Evolutionary conservation across 257 asterid species (phyloP), one percentile per base, ranked within the genome.

Genomic region (Solanum paucissectum): DNA sequence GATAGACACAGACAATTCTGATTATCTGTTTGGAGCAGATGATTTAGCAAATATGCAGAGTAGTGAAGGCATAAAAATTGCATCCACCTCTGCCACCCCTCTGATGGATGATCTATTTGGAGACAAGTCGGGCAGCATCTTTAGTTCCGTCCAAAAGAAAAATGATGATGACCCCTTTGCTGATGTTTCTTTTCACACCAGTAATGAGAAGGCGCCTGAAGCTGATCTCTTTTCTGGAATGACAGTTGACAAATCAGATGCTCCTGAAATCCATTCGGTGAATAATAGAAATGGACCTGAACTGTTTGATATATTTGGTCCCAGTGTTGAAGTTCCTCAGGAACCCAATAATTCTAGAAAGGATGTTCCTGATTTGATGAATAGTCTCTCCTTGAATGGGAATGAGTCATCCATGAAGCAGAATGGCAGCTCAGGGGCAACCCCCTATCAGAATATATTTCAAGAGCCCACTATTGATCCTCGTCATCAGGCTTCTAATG

Each of bases 141-240:
- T 88, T 83, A 88, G 90, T 88, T 87, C 90, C 84, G 71, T 84
- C 46, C 92, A 73, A 87, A 94, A 90, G 64, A 93, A 91, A 72
- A 89, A 88, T 83, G 96, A 93, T 81, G 98, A 94, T 88, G 99
- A 97, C 91, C 99, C 99, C 77, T 97, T 97, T 90, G 99, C 98
- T 29, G 99, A 95, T 90, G 99, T 97, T 88, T 94, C 98, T 16
- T 97, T 97, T 74, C 94, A 93, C 92, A 89, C 29, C 88, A 87
- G 86, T 91, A 91, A 86, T 90, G 91, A 88, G 83, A 94, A 91
- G 85, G 95, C 89, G 89, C 92, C 89, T 42, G 91, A 83, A 79
- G 88, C 90, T 49, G 97, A 95, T 93, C 87, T 92, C 89, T 95
- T 97, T 87, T 94, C 98, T 89, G 96, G 94, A 83, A 88, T 91